Percentiles rank a stretch among this genome's conserved stretches.
Conservation (phyloP, 345 rosid genomes). For the Citrus trifoliata region DNA sequence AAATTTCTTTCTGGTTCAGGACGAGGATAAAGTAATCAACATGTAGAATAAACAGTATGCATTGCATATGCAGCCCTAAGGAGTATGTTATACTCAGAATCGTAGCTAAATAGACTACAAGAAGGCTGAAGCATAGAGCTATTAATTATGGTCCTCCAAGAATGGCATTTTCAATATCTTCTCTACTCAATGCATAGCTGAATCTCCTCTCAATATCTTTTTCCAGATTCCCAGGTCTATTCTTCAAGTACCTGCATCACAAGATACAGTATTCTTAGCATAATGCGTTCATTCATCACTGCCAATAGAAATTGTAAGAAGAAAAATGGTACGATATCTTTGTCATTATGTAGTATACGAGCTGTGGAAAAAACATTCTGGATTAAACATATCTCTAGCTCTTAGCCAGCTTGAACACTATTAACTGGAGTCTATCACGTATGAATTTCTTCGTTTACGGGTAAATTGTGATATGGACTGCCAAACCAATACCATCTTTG, state of each 20-base stretch:
- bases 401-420: neutral
- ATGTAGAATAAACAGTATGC: neutral
- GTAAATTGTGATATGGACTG: neutral
- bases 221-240: conserved; percentile 87
- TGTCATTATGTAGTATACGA: neutral
- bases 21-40: neutral
- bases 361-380: neutral
- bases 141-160: conserved; percentile 78
- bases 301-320: neutral
- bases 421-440: neutral
- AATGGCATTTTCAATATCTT: conserved; percentile 86
- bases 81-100: neutral
- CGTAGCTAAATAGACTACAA: neutral
- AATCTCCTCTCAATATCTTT: conserved; percentile 94
- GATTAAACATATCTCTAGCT: neutral
- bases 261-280: conserved; percentile 6
- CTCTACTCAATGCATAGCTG: conserved; percentile 91
- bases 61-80: neutral
- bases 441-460: neutral
- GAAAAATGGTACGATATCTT: neutral
- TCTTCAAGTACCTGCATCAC: conserved; percentile 74
- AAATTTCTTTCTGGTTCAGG: neutral
- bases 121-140: neutral
- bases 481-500: neutral
- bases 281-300: neutral